Percentiles rank a stretch among this genome's conserved stretches.
phyloP scores from a whole-genome alignment of 73 alveolate genomes.

The Paramecium sonneborni region DNA sequence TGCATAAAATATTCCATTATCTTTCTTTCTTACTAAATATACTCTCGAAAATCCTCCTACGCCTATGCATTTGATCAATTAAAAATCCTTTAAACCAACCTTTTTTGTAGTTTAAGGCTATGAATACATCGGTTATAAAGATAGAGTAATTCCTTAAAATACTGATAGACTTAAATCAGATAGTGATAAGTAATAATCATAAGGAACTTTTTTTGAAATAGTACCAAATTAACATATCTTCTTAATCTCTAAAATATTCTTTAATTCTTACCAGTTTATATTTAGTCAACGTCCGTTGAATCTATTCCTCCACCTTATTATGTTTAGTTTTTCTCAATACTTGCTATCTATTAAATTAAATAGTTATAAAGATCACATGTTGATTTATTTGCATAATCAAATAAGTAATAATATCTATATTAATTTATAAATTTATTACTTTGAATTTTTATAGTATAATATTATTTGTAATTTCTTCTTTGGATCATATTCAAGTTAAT shows the following conservation, averaged over 20 bases:
- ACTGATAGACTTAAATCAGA: neutral
- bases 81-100: constrained; percentile 59
- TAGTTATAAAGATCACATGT: constrained; percentile 29
- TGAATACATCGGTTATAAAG: constrained; percentile 3
- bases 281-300: neutral
- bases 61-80: constrained; percentile 83
- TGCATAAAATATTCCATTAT: constrained; percentile 86
- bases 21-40: constrained; percentile 79
- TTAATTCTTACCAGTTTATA: neutral
- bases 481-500: neutral
- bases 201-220: constrained; percentile 31
- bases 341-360: constrained; percentile 6
- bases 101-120: neutral
- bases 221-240: constrained; percentile 27
- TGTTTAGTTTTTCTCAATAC: neutral
- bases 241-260: neutral
- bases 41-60: constrained; percentile 90
- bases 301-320: neutral
- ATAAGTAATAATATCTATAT: constrained; percentile 20
- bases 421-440: neutral
- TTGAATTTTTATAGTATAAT: neutral
- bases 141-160: neutral
- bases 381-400: neutral
- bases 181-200: neutral
- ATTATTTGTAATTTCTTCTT: neutral